These are phyloP conservation scores for Mrakia blollopis DNA, from an alignment of 768 basidiomycete genomes.

Conservation along the genomic window DNA sequence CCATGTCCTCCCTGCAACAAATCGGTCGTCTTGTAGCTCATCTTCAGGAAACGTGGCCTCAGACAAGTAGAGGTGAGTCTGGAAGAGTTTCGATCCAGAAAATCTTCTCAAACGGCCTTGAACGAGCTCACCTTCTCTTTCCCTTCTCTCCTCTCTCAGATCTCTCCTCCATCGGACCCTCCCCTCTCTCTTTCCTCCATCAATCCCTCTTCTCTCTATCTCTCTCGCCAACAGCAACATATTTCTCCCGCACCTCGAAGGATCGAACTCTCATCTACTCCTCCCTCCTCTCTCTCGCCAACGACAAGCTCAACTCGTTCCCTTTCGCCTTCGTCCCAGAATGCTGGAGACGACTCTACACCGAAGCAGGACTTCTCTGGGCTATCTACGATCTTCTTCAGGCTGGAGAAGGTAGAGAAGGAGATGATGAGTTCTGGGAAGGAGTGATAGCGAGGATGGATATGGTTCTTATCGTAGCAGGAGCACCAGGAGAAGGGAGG, in stretches of 20 bases:
- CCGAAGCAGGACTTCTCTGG: slow-evolving; percentile 63
- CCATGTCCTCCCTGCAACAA: background rate
- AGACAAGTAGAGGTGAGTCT: background rate
- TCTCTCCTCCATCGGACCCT: background rate
- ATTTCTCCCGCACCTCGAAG: too few species aligned
- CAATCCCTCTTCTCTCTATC: background rate
- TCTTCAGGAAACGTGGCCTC: background rate
- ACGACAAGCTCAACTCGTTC: slow-evolving; percentile 52
- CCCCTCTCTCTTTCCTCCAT: slow-evolving; percentile 10
- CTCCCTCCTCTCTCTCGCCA: slow-evolving; percentile 50
- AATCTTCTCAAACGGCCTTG: too few species aligned
- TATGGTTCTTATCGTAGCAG: slow-evolving; percentile 74
- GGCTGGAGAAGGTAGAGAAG: background rate
- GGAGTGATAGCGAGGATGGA: slow-evolving; percentile 61
- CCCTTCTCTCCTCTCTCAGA: background rate
- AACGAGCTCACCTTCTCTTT: background rate
- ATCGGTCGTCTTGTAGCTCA: background rate
- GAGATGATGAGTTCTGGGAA: too few species aligned
- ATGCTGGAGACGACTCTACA: slow-evolving; percentile 67
- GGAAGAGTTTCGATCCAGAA: too few species aligned
- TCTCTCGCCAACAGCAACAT: background rate
- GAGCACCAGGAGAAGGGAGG: slow-evolving; percentile 60
- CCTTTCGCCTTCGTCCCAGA: slow-evolving; percentile 42
- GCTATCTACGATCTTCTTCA: slow-evolving; percentile 33
- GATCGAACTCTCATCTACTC: background rate